A percentile compares a stretch with the other conserved stretches of the same genome.
These are phyloP conservation scores for Eimeria falciformis DNA, from an alignment of 169 alveolate genomes.

Conservation along the genomic window DNA sequence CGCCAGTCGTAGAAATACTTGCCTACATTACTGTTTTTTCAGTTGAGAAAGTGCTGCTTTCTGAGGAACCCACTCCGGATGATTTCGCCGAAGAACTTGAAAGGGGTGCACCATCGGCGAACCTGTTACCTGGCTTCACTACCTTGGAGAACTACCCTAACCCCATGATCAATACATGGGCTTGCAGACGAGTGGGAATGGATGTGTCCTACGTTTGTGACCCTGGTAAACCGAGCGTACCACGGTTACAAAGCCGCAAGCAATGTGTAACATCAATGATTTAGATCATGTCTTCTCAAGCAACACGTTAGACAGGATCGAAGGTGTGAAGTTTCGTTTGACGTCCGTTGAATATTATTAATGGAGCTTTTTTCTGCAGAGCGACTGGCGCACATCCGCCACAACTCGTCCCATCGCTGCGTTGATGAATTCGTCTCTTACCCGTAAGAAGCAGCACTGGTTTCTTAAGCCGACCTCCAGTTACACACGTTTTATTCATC, in stretches of 20 bases:
- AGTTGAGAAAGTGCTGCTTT: constrained; percentile 62
- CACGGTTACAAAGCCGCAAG: no score
- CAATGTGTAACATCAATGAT: not conserved
- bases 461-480: not conserved
- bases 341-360: not conserved
- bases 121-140: constrained; percentile 36
- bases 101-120: constrained; percentile 34
- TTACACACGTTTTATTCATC: not conserved
- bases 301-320: constrained; percentile 70
- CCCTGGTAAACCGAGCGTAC: constrained; percentile 58
- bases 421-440: constrained; percentile 68
- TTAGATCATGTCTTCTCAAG: constrained; percentile 66
- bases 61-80: constrained; percentile 75
- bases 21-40: not conserved
- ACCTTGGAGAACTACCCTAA: constrained; percentile 77
- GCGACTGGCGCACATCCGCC: constrained; percentile 46
- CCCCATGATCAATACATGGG: constrained; percentile 76
- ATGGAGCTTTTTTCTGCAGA: constrained; percentile 17
- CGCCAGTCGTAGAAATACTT: not conserved
- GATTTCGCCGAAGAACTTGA: constrained; percentile 59
- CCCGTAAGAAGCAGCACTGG: constrained; percentile 32
- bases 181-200: constrained; percentile 77
- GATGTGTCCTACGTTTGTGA: constrained; percentile 76
- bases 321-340: constrained; percentile 43
- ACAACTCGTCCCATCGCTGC: constrained; percentile 70